Percentiles rank a stretch among this genome's conserved stretches.
phyloP scores from a whole-genome alignment of 2,329 filamentous ascomycete species.

The Botryotinia convoluta region DNA sequence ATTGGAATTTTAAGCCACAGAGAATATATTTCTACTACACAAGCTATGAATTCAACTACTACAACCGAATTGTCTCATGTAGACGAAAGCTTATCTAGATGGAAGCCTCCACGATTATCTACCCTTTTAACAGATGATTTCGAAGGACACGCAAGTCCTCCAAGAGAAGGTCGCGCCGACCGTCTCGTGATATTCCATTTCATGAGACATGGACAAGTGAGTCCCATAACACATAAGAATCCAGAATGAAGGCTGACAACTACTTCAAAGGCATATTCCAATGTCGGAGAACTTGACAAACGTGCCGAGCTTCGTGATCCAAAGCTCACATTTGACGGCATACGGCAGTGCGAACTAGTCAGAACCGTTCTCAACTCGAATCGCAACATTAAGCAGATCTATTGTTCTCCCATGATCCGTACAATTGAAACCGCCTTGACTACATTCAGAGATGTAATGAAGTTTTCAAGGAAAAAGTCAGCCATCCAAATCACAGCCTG shows the following conservation, averaged over 20 bases:
- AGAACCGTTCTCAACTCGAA: neutral
- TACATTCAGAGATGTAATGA: neutral
- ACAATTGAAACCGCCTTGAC: neutral
- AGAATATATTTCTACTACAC: too few relatives aligned
- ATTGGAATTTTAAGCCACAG: neutral
- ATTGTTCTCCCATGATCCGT: neutral
- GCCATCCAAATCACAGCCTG: neutral
- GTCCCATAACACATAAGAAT: neutral
- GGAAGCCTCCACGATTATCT: neutral
- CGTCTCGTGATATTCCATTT: neutral
- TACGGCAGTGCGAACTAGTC: neutral
- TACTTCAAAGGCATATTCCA: neutral
- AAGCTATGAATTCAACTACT: neutral
- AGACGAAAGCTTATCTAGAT: neutral
- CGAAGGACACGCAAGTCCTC: neutral
- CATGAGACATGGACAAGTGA: neutral
- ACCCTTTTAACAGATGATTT: neutral
- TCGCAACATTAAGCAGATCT: neutral
- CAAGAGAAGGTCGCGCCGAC: neutral
- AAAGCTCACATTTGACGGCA: neutral
- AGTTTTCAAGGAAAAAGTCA: neutral
- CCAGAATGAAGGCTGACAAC: rapidly evolving
- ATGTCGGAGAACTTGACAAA: neutral
- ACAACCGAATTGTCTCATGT: neutral
- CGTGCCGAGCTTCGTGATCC: neutral